Percentiles rank a stretch among this genome's conserved stretches.
Evolutionary conservation across 768 basidiomycete genomes (phyloP).

Genomic region (Psilocybe cubensis): DNA sequence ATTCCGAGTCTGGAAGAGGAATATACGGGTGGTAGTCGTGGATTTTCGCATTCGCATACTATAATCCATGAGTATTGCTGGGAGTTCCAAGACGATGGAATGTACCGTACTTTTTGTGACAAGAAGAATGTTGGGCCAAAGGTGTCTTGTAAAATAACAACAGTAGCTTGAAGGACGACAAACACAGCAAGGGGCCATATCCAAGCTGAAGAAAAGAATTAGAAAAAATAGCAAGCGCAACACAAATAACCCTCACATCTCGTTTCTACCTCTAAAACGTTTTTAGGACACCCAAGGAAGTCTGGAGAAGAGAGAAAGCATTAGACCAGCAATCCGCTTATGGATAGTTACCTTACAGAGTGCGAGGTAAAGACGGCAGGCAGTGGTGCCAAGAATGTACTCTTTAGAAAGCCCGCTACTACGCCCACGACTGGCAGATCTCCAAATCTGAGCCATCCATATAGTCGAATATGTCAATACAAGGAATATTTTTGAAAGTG

Average conservation of each 20-base stretch:
- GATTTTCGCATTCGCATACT: slow-evolving; percentile 63
- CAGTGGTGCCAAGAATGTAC: slow-evolving; percentile 79
- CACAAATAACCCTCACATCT: slow-evolving; percentile 52
- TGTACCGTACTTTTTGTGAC: slow-evolving; percentile 57
- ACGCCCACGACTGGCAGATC: slow-evolving; percentile 73
- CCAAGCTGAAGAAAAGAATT: slow-evolving; percentile 52
- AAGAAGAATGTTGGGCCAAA: slow-evolving; percentile 88
- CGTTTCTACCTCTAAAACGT: slow-evolving; percentile 82
- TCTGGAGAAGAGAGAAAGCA: slow-evolving; percentile 48
- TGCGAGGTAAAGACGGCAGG: slow-evolving; percentile 69
- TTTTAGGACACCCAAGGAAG: slow-evolving; percentile 81
- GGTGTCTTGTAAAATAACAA: slow-evolving; percentile 72
- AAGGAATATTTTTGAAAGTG: slow-evolving; percentile 68
- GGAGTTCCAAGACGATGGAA: too few species aligned
- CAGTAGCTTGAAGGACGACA: slow-evolving; percentile 67
- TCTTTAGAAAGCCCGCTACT: slow-evolving; percentile 67
- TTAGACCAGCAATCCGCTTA: not conserved
- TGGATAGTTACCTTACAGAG: slow-evolving; percentile 59
- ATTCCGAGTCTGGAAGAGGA: slow-evolving; percentile 72
- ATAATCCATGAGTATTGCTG: too few species aligned
- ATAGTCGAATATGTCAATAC: slow-evolving; percentile 73
- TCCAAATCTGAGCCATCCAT: slow-evolving; percentile 86
- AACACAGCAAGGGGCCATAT: slow-evolving; percentile 58
- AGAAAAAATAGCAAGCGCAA: not conserved
- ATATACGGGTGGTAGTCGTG: slow-evolving; percentile 90